A percentile compares a stretch with the other conserved stretches of the same genome.
Conservation (phyloP, 257 asterid genomes). For the Prunella vulgaris region DNA sequence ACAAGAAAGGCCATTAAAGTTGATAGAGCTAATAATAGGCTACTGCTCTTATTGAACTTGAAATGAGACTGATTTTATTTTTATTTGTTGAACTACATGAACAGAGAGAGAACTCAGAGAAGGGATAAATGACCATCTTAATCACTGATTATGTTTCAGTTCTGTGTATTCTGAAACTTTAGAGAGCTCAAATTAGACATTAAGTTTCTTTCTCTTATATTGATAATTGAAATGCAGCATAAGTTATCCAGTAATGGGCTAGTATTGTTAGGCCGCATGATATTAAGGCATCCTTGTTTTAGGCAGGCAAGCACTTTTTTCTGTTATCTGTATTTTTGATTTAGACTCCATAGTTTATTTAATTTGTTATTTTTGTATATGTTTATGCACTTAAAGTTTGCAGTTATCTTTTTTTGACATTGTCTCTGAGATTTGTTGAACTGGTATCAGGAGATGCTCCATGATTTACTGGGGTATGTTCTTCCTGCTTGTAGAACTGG, state of each 20-base stretch:
- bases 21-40: background rate
- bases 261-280: background rate
- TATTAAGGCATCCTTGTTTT: background rate
- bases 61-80: background rate
- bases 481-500: conserved; percentile 97
- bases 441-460: conserved; percentile 78
- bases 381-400: conserved; percentile 5
- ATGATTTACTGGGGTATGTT: conserved; percentile 65
- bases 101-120: background rate
- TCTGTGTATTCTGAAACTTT: background rate
- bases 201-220: background rate
- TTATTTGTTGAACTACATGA: background rate
- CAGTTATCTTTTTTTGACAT: conserved; percentile 20
- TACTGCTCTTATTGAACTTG: conserved; percentile 14
- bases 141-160: background rate
- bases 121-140: background rate
- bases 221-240: background rate
- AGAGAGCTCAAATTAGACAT: background rate
- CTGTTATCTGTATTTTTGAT: background rate
- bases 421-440: conserved; percentile 15
- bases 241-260: background rate
- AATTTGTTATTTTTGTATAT: background rate
- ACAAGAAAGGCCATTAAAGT: background rate
- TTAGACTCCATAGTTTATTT: background rate
- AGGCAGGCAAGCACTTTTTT: background rate